Evolutionary conservation across 2,329 filamentous ascomycete species (phyloP), one percentile per base, ranked within the genome.

Genomic region (Stachybotrys chlorohalonatus): DNA sequence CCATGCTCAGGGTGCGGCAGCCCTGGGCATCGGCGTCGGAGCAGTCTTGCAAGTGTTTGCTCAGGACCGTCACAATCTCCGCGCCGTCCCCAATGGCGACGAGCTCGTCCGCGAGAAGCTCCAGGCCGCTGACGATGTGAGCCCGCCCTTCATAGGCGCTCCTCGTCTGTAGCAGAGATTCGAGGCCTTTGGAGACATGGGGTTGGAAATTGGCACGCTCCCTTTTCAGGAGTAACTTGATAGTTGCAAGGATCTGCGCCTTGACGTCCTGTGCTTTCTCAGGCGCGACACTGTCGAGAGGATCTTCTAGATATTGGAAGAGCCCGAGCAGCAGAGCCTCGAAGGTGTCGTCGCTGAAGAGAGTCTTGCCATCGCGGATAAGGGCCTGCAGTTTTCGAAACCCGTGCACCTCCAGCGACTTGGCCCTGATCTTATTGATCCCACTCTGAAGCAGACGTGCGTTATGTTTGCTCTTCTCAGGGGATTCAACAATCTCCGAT

Each of bases 331-430:
- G 72, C 2, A 92, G 75, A 7, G 84, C 77, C 59, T 86, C 81
- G 57, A 90, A 90, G 59, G 82, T 86, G 51, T 86, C 82, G 56
- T 86, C 81, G 1, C 79, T 77, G 64, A 88, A 83, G 17, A 83
- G 75, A 13, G 83, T 78, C 62, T 79, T 80, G 64, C 78, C 81
- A 56, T 87, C 85, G 59, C 86, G 84, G 56, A 90, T 79, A 59
- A 91, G 79, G 46, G 85, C 85, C 67, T 92, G 88, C 51, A 92
- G 75, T 63, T 89, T 88, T 53, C 88, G 82, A 76, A 92, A 90
- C 55, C 88, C 88, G 64, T 91, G 87, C 4, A 89, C 87, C 64
- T 92, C 89, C n/a, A 93, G 79, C 1, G 83, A 83, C 62, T 83
- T 83, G 32, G 81, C 78, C 60, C 84, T 84, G 61, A 92, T 85